Conservation (phyloP, 2,329 filamentous ascomycete genomes). For the Tolypocladium amazonense region DNA sequence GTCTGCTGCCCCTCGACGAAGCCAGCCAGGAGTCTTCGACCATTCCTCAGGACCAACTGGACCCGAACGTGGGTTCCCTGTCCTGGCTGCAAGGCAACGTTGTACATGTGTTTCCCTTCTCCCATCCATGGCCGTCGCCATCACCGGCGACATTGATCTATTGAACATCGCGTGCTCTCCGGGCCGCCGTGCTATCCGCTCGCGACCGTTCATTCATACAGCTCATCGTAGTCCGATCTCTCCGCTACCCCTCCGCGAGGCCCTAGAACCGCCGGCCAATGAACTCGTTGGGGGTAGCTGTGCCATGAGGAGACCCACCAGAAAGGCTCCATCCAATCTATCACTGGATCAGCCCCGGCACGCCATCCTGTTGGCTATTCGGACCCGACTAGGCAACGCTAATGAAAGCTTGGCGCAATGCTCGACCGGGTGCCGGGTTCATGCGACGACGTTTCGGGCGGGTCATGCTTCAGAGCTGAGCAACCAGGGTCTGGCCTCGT, state of each 20-base stretch:
- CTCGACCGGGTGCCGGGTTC: neutral
- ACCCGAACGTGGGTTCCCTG: neutral
- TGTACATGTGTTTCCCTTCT: neutral
- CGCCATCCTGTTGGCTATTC: neutral
- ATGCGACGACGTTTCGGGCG: neutral
- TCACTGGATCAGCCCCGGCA: neutral
- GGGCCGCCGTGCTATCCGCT: neutral
- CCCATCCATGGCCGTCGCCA: neutral
- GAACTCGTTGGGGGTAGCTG: neutral
- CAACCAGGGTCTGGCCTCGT: no score
- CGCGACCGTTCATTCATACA: neutral
- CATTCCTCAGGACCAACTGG: neutral
- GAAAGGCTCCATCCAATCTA: neutral
- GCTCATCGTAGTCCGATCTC: neutral
- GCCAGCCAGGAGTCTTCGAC: neutral
- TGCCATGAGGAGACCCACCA: neutral
- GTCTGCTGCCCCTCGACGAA: neutral
- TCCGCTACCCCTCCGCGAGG: neutral
- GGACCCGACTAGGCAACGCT: neutral
- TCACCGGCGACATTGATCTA: neutral
- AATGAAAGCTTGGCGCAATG: constrained; percentile 3
- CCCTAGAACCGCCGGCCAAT: neutral
- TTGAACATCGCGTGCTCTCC: neutral
- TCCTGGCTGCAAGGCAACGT: neutral
- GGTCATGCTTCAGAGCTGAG: neutral